A percentile compares a stretch with the other conserved stretches of the same genome.
Conservation (phyloP, 2,329 filamentous ascomycete genomes). For the Claviceps sp. region DNA sequence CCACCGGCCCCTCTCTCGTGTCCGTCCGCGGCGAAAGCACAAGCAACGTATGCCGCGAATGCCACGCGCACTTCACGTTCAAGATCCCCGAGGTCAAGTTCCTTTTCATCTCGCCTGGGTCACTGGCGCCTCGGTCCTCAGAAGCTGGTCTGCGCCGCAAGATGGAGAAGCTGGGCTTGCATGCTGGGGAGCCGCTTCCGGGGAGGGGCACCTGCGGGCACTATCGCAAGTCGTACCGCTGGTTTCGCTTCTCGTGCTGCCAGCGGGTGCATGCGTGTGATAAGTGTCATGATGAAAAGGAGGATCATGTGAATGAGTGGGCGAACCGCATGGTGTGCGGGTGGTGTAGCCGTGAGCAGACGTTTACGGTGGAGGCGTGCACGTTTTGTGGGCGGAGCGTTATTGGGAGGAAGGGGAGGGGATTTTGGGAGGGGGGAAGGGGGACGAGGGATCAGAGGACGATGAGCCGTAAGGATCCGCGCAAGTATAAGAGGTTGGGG, state of each 20-base stretch:
- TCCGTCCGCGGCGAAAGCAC: slow-evolving; percentile 62
- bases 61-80: slow-evolving; percentile 69
- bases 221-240: slow-evolving; percentile 45
- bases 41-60: slow-evolving; percentile 64
- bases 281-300: slow-evolving; percentile 59
- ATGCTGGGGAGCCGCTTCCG: slow-evolving; percentile 42
- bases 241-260: slow-evolving; percentile 55
- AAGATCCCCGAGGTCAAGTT: slow-evolving; percentile 69
- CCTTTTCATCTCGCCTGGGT: slow-evolving; percentile 49
- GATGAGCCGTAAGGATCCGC: slow-evolving; percentile 66
- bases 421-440: slow-evolving; percentile 82
- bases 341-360: slow-evolving; percentile 68
- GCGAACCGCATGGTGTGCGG: slow-evolving; percentile 76
- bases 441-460: slow-evolving; percentile 57
- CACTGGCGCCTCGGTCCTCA: slow-evolving; percentile 23
- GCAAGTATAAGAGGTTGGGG: slow-evolving; percentile 55
- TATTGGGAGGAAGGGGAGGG: slow-evolving; percentile 49
- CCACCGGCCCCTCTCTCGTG: slow-evolving; percentile 51
- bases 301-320: slow-evolving; percentile 66
- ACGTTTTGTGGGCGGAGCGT: slow-evolving; percentile 58
- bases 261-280: slow-evolving; percentile 46
- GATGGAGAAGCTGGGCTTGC: slow-evolving; percentile 41
- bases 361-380: slow-evolving; percentile 64
- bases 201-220: slow-evolving; percentile 40
- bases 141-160: slow-evolving; percentile 28